Evolutionary conservation across 176 grass and related monocot genomes (phyloP), one percentile per base, ranked within the genome.

Genomic region (Oryza brachyantha): DNA sequence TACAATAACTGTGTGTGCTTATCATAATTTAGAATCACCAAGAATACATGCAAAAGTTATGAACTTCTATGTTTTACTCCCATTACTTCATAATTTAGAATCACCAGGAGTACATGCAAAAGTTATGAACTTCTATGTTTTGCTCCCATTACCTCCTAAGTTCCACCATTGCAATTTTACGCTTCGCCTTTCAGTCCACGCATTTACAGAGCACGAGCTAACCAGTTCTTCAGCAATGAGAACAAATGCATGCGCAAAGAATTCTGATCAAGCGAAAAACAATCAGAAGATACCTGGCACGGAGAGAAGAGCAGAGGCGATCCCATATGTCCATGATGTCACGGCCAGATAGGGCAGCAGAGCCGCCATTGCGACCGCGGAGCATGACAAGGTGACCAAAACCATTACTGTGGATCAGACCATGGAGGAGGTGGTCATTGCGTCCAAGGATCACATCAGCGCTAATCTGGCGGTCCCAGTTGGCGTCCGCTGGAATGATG

Each of bases 261-360:
- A 48, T 46, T 61, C 69, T 52, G 52, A 55, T 69, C 29, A 50
- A 10, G 25, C 55, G 75, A 65, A 46, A 77, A 7, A 19, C 27
- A 24, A 28, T n/a, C 11, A 76, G 24, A 5, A 75, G 74, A 36
- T 82, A 98, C 87, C 90, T 86, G n/a, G 78, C 73, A 42, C 90
- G 87, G 42, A 98, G 86, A 50, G 87, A 90, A n/a, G 77, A 35
- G 69, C 95, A 98, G 84, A 98, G 85, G n/a, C 76, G 90, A 78
- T 98, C 95, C 82, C 87, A 98, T 54, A 98, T 82, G 79, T 98
- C 92, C 95, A 98, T 94, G 41, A 94, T 79, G 64, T 88, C 83
- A 75, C 59, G 27, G 55, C 92, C 87, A 59, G 90, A 73, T 41
- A 96, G 82, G 72, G 77, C 74, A 19, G 72, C 78, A 27, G 89